Evolutionary conservation across 768 basidiomycete species (phyloP).

Genomic region (Tephrocybe sp.): DNA sequence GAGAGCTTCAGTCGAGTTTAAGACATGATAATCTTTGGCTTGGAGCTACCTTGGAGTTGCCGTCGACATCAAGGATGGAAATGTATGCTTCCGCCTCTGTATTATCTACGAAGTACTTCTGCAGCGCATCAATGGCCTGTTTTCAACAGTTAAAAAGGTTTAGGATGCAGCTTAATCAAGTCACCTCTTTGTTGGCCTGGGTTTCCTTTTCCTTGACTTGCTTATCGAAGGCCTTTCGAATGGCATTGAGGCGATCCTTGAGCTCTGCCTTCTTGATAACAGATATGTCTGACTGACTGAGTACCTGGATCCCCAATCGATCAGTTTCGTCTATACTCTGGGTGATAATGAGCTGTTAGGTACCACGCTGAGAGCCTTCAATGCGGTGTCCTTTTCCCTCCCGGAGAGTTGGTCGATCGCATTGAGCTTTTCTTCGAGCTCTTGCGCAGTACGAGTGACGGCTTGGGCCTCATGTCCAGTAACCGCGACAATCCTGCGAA

Average conservation of each 20-base stretch:
- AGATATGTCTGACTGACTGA: conserved; percentile 87
- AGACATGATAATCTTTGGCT: not conserved
- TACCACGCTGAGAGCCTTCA: conserved; percentile 80
- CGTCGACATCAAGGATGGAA: conserved; percentile 69
- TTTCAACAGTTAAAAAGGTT: not conserved
- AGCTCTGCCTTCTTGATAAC: conserved; percentile 78
- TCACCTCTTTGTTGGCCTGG: conserved; percentile 72
- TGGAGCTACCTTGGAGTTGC: conserved; percentile 73
- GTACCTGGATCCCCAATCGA: conserved; percentile 55
- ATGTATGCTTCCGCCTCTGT: conserved; percentile 68
- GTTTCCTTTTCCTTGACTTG: conserved; percentile 80
- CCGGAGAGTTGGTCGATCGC: conserved; percentile 57
- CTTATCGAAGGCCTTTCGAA: conserved; percentile 84
- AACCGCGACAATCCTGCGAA: conserved; percentile 89
- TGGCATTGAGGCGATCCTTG: conserved; percentile 63
- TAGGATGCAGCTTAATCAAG: conserved; percentile 13
- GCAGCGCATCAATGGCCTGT: conserved; percentile 69
- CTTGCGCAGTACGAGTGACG: conserved; percentile 65
- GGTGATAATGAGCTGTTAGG: conserved; percentile 21
- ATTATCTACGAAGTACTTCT: conserved; percentile 75
- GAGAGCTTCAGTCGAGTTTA: conserved; percentile 5
- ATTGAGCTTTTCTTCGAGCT: conserved; percentile 60
- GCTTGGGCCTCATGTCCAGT: conserved; percentile 92
- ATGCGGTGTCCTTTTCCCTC: conserved; percentile 81
- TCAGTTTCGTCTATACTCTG: not conserved